Evolutionary conservation across 108 stramenopile genomes (phyloP).

Genomic region (Cyclotella cryptica): DNA sequence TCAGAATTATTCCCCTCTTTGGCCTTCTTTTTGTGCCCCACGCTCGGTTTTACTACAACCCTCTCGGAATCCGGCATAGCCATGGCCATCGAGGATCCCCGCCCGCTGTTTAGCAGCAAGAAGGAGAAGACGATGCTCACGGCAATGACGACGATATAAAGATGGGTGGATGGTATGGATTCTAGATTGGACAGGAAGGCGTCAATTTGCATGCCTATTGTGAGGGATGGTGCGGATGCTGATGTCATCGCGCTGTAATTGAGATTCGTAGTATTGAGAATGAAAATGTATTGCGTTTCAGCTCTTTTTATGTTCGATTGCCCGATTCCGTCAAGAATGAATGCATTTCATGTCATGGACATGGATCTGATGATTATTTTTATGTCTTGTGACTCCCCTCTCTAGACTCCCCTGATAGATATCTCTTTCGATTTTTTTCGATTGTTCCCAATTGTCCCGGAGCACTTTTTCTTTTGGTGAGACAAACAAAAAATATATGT

Average conservation of each 20-base stretch:
- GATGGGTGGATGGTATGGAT: constrained; percentile 59
- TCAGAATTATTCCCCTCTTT: constrained; percentile 6
- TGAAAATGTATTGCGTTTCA: background rate
- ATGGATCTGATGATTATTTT: too few species aligned
- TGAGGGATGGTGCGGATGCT: constrained; percentile 9
- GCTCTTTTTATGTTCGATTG: too few species aligned
- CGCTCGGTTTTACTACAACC: constrained; percentile 6
- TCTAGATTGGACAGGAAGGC: constrained; percentile 57
- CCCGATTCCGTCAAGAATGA: too few species aligned
- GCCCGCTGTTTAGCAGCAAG: constrained; percentile 64
- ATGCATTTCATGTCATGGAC: too few species aligned
- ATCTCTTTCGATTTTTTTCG: too few species aligned
- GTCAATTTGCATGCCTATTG: constrained; percentile 57
- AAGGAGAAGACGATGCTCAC: constrained; percentile 65
- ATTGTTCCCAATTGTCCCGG: too few species aligned
- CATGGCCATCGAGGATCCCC: constrained; percentile 35
- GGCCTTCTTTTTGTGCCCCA: constrained; percentile 25
- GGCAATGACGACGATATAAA: constrained; percentile 73
- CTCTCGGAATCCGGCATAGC: constrained; percentile 7
- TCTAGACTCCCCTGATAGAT: too few species aligned
- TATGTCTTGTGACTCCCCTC: too few species aligned
- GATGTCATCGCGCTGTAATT: background rate
- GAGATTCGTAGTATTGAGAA: background rate
- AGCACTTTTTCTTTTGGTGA: too few species aligned
- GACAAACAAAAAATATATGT: too few species aligned